Conservation (phyloP, 2,329 filamentous ascomycete genomes). For the Cordyceps javanica region DNA sequence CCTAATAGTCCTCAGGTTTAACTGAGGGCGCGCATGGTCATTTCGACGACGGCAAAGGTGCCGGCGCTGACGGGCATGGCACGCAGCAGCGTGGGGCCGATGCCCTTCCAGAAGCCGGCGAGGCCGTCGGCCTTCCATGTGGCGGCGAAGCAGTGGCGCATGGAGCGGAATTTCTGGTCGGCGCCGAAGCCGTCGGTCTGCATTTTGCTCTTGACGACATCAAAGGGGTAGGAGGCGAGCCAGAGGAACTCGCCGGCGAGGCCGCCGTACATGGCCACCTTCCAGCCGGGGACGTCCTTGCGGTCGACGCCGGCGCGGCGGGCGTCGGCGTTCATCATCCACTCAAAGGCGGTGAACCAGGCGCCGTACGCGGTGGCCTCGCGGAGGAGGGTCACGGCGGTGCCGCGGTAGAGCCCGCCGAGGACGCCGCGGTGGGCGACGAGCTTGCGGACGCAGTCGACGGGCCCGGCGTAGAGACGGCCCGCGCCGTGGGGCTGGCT, state of each 20-base stretch:
- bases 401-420: constrained; percentile 76
- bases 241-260: constrained; percentile 91
- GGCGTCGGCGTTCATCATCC: constrained; percentile 87
- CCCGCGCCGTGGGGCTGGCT: constrained; percentile 85
- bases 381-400: constrained; percentile 76
- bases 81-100: constrained; percentile 82
- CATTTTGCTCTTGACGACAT: constrained; percentile 99
- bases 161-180: constrained; percentile 65
- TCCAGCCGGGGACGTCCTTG: constrained; percentile 72
- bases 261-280: constrained; percentile 88
- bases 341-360: constrained; percentile 96
- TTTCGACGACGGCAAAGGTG: constrained; percentile 83
- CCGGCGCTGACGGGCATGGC: constrained; percentile 97
- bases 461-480: constrained; percentile 73
- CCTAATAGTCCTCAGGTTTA: constrained; percentile 15
- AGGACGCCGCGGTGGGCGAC: constrained; percentile 52
- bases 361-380: constrained; percentile 93
- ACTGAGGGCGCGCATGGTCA: constrained; percentile 57
- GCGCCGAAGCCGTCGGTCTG: constrained; percentile 87
- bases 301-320: constrained; percentile 68
- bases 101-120: constrained; percentile 89
- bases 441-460: constrained; percentile 88
- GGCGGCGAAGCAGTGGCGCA: constrained; percentile 85
- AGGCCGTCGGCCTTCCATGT: constrained; percentile 72
- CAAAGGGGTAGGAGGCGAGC: constrained; percentile 89